phyloP scores from a whole-genome alignment of 345 rosid genomes.

The Salix caprea region DNA sequence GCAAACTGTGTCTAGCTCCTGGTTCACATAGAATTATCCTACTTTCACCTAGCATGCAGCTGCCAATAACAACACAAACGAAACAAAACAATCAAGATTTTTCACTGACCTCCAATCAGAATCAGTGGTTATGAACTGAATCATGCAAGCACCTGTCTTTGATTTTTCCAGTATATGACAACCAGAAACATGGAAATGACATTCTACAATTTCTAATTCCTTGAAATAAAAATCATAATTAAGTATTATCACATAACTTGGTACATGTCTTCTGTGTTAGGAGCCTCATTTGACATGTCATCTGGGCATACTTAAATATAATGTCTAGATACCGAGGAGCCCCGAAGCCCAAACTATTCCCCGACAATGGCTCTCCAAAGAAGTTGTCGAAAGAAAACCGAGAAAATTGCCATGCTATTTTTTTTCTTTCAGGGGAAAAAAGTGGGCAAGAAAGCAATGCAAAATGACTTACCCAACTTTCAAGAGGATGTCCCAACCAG shows the following conservation, averaged over 20 bases:
- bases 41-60: conserved; percentile 92
- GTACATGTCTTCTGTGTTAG: too few species aligned
- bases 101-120: background rate
- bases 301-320: too few species aligned
- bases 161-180: background rate
- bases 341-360: too few species aligned
- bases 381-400: background rate
- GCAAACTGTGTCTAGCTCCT: conserved; percentile 73
- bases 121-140: background rate
- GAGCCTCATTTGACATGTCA: too few species aligned
- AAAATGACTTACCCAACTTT: conserved; percentile 55
- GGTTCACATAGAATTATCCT: conserved; percentile 79
- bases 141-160: background rate
- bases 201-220: background rate
- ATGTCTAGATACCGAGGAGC: too few species aligned
- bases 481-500: conserved; percentile 87
- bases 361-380: too few species aligned
- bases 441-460: background rate
- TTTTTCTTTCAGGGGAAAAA: too few species aligned
- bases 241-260: too few species aligned
- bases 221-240: too few species aligned
- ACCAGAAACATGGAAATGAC: background rate
- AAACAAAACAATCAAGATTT: background rate
- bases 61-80: conserved; percentile 23
- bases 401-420: background rate